Evolutionary conservation across 1,284 basidiomycete genomes (phyloP).

Genomic region (Veloporphyrellus conicus): DNA sequence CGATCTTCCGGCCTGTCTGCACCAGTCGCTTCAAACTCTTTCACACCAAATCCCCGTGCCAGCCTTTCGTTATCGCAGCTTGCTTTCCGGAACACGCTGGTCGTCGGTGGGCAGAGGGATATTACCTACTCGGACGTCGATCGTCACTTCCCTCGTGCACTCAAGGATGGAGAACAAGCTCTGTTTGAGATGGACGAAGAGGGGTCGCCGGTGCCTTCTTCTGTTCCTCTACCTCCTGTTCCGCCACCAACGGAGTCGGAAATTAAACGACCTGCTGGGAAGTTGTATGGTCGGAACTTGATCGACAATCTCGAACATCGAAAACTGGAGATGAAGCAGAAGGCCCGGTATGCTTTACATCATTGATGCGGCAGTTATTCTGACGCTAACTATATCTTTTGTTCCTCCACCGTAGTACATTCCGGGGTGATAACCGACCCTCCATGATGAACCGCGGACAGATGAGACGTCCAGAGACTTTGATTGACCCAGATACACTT

Average conservation of each 20-base stretch:
- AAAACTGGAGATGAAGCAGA: conserved; percentile 69
- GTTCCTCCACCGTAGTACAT: conserved; percentile 45
- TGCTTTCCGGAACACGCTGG: conserved; percentile 72
- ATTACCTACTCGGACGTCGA: conserved; percentile 59
- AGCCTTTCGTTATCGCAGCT: conserved; percentile 71
- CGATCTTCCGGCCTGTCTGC: conserved; percentile 47
- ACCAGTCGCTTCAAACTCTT: conserved; percentile 60
- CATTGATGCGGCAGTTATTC: conserved; percentile 7
- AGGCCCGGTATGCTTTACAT: conserved; percentile 54
- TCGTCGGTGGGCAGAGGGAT: conserved; percentile 62
- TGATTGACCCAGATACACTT: conserved; percentile 68
- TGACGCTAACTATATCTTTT: conserved; percentile 8
- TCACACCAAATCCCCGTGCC: conserved; percentile 72
- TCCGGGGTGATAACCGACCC: conserved; percentile 71
- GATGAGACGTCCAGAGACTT: conserved; percentile 53
- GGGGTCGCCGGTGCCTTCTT: conserved; percentile 36
- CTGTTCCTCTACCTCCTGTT: conserved; percentile 35
- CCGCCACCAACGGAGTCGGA: conserved; percentile 26
- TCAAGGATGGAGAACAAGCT: conserved; percentile 68
- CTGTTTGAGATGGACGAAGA: conserved; percentile 43
- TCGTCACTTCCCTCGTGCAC: conserved; percentile 56
- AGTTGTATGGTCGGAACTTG: conserved; percentile 72
- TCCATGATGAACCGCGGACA: conserved; percentile 76
- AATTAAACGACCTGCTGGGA: conserved; percentile 58
- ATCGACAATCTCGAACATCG: conserved; percentile 76